Conservation (phyloP, 176 grass and related monocot species). For the Oryza officinalis region DNA sequence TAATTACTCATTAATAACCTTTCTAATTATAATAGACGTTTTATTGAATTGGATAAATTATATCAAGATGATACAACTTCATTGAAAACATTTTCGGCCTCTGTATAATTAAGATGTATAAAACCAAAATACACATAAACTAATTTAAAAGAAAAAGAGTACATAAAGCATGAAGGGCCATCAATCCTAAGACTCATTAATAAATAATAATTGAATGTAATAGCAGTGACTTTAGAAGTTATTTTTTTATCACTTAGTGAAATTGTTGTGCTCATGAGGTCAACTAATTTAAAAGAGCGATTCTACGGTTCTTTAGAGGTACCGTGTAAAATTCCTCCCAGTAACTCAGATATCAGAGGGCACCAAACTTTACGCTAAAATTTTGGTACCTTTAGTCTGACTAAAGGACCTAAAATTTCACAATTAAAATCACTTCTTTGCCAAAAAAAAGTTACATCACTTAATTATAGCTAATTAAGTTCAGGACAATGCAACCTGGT, state of each 20-base stretch:
- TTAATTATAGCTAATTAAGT: background rate
- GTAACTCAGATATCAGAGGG: background rate
- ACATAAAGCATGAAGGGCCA: too few relatives aligned
- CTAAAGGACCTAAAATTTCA: background rate
- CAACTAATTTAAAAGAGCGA: background rate
- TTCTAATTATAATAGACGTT: too few relatives aligned
- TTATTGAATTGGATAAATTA: too few relatives aligned
- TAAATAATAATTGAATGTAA: too few relatives aligned
- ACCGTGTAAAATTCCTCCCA: background rate
- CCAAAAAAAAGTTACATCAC: background rate
- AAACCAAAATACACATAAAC: too few relatives aligned
- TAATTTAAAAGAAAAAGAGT: too few relatives aligned
- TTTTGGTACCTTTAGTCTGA: background rate
- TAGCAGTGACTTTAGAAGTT: background rate
- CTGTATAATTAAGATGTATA: too few relatives aligned
- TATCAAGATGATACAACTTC: too few relatives aligned
- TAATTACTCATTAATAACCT: background rate
- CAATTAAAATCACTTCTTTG: background rate
- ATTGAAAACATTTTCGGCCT: fast-evolving
- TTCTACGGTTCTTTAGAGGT: too few relatives aligned
- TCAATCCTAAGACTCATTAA: too few relatives aligned
- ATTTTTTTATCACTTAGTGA: too few relatives aligned
- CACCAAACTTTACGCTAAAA: background rate
- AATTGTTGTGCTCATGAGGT: background rate
- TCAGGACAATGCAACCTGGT: background rate